Conservation (phyloP, 192 early-diverging fungal species). For the Physocladia obscura region DNA sequence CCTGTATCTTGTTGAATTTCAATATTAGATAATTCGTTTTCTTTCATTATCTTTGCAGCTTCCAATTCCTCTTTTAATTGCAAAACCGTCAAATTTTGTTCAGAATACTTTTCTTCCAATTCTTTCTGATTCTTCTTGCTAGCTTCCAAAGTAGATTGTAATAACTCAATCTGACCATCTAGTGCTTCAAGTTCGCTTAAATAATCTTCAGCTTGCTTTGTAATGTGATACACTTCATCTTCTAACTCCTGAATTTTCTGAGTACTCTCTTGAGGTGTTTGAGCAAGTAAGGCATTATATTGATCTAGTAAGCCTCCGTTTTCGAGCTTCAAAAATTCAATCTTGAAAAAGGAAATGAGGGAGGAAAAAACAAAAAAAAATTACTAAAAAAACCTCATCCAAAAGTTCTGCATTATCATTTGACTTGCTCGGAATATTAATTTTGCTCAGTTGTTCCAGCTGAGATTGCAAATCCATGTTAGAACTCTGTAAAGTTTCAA, state of each 20-base stretch:
- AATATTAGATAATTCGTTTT: too few relatives aligned
- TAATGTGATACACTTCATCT: neutral
- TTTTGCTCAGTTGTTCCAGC: too few relatives aligned
- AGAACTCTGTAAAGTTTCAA: too few relatives aligned
- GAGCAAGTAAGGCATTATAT: neutral
- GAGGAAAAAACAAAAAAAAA: too few relatives aligned
- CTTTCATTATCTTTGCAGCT: neutral
- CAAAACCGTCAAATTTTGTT: neutral
- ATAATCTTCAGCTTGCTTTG: neutral
- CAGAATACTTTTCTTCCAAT: constrained; percentile 7
- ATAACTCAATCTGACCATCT: neutral
- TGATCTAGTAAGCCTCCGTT: neutral
- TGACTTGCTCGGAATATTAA: too few relatives aligned
- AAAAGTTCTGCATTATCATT: too few relatives aligned
- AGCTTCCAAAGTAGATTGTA: neutral
- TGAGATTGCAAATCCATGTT: too few relatives aligned
- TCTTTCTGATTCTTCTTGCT: neutral
- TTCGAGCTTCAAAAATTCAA: neutral
- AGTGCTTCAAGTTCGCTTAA: neutral
- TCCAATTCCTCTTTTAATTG: neutral
- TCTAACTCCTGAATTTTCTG: constrained; percentile 2
- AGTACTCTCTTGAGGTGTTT: neutral
- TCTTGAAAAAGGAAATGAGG: neutral
- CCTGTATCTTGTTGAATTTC: too few relatives aligned
- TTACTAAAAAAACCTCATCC: too few relatives aligned